Evolutionary conservation across 2,329 filamentous ascomycete species (phyloP).

Genomic region (Microsporum canis): DNA sequence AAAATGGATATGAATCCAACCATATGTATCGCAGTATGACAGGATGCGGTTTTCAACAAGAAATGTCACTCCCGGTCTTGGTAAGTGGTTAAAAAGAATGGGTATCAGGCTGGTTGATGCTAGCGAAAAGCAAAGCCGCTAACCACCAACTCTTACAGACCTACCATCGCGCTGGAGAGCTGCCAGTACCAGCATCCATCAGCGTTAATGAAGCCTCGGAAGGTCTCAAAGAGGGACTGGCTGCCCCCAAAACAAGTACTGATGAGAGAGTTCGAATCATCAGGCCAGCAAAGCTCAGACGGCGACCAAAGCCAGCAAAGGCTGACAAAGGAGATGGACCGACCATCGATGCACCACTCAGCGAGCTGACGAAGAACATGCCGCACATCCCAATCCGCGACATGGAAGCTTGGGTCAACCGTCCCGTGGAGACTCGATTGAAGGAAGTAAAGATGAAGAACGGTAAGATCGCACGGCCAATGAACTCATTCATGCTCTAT

Average conservation of each 20-base stretch:
- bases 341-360: slow-evolving; percentile 16
- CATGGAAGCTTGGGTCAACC: slow-evolving; percentile 68
- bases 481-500: slow-evolving; percentile 98
- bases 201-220: neutral
- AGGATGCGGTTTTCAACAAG: slow-evolving; percentile 7
- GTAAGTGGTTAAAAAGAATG: slow-evolving; percentile 2
- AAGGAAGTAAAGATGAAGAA: slow-evolving; percentile 59
- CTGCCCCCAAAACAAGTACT: neutral
- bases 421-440: slow-evolving; percentile 54
- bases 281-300: slow-evolving; percentile 15
- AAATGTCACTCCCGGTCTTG: slow-evolving; percentile 8
- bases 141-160: neutral
- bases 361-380: slow-evolving; percentile 16
- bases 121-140: neutral
- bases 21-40: slow-evolving; percentile 7
- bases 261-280: slow-evolving; percentile 14
- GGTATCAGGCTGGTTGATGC: neutral
- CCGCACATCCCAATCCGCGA: slow-evolving; percentile 53
- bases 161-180: neutral
- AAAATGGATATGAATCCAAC: slow-evolving; percentile 7
- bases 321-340: slow-evolving; percentile 9
- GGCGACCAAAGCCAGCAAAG: slow-evolving; percentile 13
- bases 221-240: neutral
- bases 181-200: slow-evolving; percentile 1
- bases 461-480: slow-evolving; percentile 76